A percentile compares a stretch with the other conserved stretches of the same genome.
Conservation (phyloP, 805 yeast genomes). For the Hemisphaericaspora nanyangensis region DNA sequence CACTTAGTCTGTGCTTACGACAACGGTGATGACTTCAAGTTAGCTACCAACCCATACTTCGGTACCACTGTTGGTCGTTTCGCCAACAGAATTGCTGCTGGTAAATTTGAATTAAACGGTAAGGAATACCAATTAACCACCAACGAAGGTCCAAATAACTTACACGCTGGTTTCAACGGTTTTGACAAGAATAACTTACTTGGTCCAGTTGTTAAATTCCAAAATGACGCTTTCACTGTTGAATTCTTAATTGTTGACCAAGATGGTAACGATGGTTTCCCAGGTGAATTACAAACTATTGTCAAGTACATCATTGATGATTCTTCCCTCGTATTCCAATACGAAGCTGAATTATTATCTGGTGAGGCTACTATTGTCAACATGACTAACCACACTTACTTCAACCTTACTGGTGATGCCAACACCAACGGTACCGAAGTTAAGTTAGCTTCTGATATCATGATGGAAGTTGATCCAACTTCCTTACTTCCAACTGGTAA, state of each 20-base stretch:
- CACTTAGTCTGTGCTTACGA: conserved; percentile 39
- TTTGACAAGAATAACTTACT: conserved; percentile 47
- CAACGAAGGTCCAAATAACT: conserved; percentile 35
- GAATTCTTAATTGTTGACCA: conserved; percentile 41
- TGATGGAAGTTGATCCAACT: conserved; percentile 38
- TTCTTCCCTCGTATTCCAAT: conserved; percentile 45
- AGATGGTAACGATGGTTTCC: conserved; percentile 55
- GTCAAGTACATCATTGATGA: conserved; percentile 45
- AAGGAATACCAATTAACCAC: conserved; percentile 36
- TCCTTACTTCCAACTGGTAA: conserved; percentile 46
- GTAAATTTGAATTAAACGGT: conserved; percentile 39
- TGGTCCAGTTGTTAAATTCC: conserved; percentile 48
- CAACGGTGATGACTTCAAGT: conserved; percentile 25
- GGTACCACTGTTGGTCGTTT: conserved; percentile 66
- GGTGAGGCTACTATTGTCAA: conserved; percentile 48
- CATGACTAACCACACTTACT: conserved; percentile 62
- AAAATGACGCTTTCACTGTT: conserved; percentile 26
- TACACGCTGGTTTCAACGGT: conserved; percentile 56
- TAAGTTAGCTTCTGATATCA: conserved; percentile 33
- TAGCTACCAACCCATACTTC: conserved; percentile 44
- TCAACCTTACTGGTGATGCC: conserved; percentile 39
- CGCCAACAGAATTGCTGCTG: conserved; percentile 56
- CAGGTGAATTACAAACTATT: conserved; percentile 48
- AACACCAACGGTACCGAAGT: conserved; percentile 30
- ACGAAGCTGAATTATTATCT: conserved; percentile 33